Base-by-base conservation (phyloP, 768 basidiomycete species). In the Boletus sp. region DNA sequence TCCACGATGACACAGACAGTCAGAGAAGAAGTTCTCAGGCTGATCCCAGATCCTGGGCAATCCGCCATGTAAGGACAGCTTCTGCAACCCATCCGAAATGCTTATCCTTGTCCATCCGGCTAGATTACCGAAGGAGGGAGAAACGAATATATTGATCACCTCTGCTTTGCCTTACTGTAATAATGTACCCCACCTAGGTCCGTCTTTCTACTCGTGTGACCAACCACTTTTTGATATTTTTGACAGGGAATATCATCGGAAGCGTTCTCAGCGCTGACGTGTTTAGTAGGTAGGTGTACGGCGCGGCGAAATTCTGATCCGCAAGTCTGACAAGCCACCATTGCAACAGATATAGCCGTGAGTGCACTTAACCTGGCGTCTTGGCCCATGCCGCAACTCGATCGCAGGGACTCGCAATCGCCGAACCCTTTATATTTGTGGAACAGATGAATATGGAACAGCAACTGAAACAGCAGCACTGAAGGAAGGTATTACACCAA, bases 381-480 rank as follows among this genome's bases (percentile, higher is more conserved):
- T 17, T 53, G n/a, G 6, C 18, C 8, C 7, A 28, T 44, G 18
- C 54, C 42, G 15, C 65, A 57, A 46, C 41, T 39, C 30, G 41
- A 42, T 58, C 12, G 1, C 49, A 72, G 71, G 85, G 35, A 89
- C 92, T 32, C 79, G 89, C 66, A 97, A 98, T 78, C 80, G 89
- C 64, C 85, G 87, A 44, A 96, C 94, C 0, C 79, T 98, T 33
- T 99, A 96, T 70, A 82, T 99, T 54, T 99, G 97, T 73, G 97
- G 97, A 29, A 98, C 97, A 5, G 97, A 99, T 69, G 97, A 99
- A 74, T 99, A 99, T 66, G 97, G 97, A n/a, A 99, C 97, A 7
- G 96, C 97, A 1, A 97, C 97, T 1, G 97, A 99, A 78, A 98
- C 95, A 3, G 95, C 97, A 72, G 96, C 97, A 4, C 72, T 93